Base-by-base conservation (phyloP, 2,329 filamentous ascomycete genomes). In the Colletotrichum brevisporum region DNA sequence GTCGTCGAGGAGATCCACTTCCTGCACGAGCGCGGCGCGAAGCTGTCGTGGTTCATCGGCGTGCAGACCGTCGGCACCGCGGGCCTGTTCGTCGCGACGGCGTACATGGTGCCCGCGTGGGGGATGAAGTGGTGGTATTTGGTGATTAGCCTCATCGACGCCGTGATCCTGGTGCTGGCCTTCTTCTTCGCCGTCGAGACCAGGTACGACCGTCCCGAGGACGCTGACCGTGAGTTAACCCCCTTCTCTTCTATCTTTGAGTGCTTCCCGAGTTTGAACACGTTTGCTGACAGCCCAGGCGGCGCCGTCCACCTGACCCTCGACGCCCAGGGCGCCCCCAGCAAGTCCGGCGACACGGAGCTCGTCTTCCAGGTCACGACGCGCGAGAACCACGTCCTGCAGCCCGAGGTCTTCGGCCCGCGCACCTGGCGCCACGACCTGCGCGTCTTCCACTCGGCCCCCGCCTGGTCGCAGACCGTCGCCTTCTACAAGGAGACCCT, bases 1-100 rank as follows among this genome's bases (percentile, higher is more conserved):
- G 68, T 76, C n/a, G 54, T 76, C 1, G 71, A 74, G 48, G 74
- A 75, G 63, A 72, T 76, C 12, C 56, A 72, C 43, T 76, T 75
- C 50, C 65, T 75, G 0, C 74, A 74, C 31, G 69, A 76, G 60
- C 50, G 72, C 4, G 67, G 53, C 12, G 55, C 64, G 1, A 70
- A 71, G 24, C 51, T 74, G 18, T 15, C 63, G 13, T 73, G 71
- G 67, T 74, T 71, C 27, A 63, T 72, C 5, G 69, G 52, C 3
- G 61, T 74, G 9, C 73, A 75, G 53, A 71, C 67, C 0, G 61
- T 48, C 2, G 70, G 57, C 4, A 71, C 69, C 1, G 74, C 63
- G 1, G 67, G 31, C 6, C 53, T 75, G 47, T 74, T 74, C 48
- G 56, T 75, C 18, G 70, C 67, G 0, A 72, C 71, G 1, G 63